Percentiles rank a stretch among this genome's conserved stretches.
Evolutionary conservation across 2,329 filamentous ascomycete species (phyloP).

Genomic region (Cladosporium oxysporum): DNA sequence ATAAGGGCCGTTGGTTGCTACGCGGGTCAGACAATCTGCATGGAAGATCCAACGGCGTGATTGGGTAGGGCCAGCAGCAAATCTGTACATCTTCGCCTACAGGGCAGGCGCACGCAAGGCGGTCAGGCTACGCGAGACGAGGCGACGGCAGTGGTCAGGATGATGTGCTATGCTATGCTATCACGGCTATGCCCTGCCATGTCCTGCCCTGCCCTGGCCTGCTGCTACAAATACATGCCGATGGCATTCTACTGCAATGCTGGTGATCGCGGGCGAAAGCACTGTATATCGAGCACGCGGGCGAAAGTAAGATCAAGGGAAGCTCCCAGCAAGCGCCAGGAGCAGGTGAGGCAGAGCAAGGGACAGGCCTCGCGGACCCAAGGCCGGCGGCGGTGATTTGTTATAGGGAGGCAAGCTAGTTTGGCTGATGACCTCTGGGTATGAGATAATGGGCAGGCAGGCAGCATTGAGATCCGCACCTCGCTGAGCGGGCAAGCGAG

Average conservation of each 20-base stretch:
- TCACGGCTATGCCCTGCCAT: too few relatives aligned
- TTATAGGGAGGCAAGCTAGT: constrained; percentile 2
- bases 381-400: neutral
- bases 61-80: neutral
- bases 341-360: neutral
- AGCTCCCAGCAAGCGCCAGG: neutral
- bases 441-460: constrained; percentile 4
- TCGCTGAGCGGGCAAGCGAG: constrained; percentile 2
- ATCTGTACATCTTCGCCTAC: constrained; percentile 1
- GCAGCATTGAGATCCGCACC: constrained; percentile 5
- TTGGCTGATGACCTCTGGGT: constrained; percentile 3
- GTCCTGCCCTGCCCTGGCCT: too few relatives aligned
- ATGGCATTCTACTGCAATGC: neutral
- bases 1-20: constrained; percentile 21
- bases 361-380: neutral
- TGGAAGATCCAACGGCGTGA: constrained; percentile 7
- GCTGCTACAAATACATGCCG: constrained; percentile 1
- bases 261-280: constrained; percentile 3
- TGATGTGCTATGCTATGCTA: neutral
- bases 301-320: neutral
- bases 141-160: neutral
- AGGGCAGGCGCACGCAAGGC: neutral
- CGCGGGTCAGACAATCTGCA: constrained; percentile 12
- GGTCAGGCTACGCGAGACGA: neutral
- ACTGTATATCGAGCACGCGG: neutral